Conservation (phyloP, 495 filamentous ascomycete species). For the Podospora conica region DNA sequence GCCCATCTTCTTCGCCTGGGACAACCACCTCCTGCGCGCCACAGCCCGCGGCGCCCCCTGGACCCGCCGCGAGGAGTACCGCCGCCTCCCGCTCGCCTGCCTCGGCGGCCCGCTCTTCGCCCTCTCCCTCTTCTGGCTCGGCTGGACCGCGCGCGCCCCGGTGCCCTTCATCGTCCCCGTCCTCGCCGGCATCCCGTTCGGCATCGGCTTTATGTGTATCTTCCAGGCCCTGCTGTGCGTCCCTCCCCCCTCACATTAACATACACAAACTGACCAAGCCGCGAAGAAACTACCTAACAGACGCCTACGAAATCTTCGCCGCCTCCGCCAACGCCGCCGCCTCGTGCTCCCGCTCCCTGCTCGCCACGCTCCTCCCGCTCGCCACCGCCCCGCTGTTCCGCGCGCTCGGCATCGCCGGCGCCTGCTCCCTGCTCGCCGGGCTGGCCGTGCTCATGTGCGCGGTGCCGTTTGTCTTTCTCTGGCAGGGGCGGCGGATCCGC, state of each 20-base stretch:
- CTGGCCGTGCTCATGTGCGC: conserved; percentile 33
- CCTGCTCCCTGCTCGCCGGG: conserved; percentile 35
- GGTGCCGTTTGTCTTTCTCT: conserved; percentile 38
- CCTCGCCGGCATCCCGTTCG: conserved; percentile 60
- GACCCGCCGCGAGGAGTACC: conserved; percentile 49
- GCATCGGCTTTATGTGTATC: conserved; percentile 53
- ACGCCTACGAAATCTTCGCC: conserved; percentile 69
- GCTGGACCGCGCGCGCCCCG: conserved; percentile 52
- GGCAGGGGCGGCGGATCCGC: conserved; percentile 36
- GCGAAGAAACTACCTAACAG: conserved; percentile 70
- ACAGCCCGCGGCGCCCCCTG: conserved; percentile 22
- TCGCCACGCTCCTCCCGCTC: conserved; percentile 56
- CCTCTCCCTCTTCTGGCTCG: conserved; percentile 65
- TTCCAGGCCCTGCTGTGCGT: conserved; percentile 57
- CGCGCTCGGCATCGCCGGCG: conserved; percentile 31
- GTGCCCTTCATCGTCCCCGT: conserved; percentile 61
- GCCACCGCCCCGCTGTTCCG: conserved; percentile 37
- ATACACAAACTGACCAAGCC: conserved; percentile 19
- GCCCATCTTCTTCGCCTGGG: conserved; percentile 47
- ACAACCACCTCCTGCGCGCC: conserved; percentile 25
- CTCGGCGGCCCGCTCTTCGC: conserved; percentile 58
- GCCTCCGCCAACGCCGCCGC: conserved; percentile 65
- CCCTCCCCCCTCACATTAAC: conserved; percentile 42
- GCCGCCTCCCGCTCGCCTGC: conserved; percentile 62
- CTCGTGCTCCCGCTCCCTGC: conserved; percentile 51